phyloP scores from a whole-genome alignment of 345 rosid species.

The Hevea brasiliensis region DNA sequence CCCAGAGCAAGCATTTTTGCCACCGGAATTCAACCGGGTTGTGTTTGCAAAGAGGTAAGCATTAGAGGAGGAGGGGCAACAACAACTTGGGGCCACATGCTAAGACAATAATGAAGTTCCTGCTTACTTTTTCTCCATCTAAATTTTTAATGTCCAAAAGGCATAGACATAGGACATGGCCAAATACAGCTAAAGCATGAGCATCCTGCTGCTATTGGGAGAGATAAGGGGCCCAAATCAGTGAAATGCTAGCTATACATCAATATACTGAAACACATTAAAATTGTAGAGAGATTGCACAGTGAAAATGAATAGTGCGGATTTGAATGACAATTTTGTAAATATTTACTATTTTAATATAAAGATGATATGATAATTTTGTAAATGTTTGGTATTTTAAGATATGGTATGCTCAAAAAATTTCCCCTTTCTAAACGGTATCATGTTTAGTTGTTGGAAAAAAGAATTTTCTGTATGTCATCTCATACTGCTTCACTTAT shows the following conservation, averaged over 20 bases:
- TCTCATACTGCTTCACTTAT: too few relatives aligned
- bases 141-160: not conserved
- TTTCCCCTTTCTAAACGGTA: too few relatives aligned
- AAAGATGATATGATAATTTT: too few relatives aligned
- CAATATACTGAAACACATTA: slow-evolving; percentile 25
- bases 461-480: too few relatives aligned
- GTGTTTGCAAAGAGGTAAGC: not conserved
- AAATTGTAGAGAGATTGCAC: too few relatives aligned
- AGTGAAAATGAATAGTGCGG: too few relatives aligned
- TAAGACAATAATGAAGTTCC: not conserved
- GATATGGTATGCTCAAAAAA: too few relatives aligned
- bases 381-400: too few relatives aligned
- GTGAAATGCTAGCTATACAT: slow-evolving; percentile 3
- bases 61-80: not conserved
- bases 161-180: not conserved
- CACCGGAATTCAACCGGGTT: not conserved
- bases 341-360: too few relatives aligned
- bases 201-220: not conserved
- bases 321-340: too few relatives aligned
- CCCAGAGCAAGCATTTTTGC: not conserved
- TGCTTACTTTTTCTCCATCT: not conserved
- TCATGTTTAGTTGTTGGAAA: too few relatives aligned
- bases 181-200: slow-evolving; percentile 13
- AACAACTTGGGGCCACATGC: not conserved
- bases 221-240: slow-evolving; percentile 1